phyloP scores from a whole-genome alignment of 768 basidiomycete genomes.

The Hypholoma fasciculare region DNA sequence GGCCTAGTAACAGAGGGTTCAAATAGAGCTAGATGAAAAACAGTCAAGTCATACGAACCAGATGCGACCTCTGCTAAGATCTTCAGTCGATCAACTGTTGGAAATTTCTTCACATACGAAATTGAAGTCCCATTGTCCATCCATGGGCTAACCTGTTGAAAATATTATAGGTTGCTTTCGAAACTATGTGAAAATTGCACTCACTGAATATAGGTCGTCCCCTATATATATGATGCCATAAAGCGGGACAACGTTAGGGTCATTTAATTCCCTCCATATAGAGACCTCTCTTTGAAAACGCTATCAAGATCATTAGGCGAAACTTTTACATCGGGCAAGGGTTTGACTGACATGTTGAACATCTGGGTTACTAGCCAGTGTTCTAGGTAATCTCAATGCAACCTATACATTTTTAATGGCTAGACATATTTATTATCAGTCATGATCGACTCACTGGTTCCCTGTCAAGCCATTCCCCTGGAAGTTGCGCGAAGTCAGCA shows the following conservation, averaged over 20 bases:
- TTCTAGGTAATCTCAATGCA: slow-evolving; percentile 37
- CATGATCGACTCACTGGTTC: slow-evolving; percentile 25
- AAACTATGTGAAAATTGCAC: neutral
- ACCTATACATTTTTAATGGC: slow-evolving; percentile 27
- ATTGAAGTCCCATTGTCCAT: slow-evolving; percentile 43
- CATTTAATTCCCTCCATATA: slow-evolving; percentile 41
- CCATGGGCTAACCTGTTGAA: slow-evolving; percentile 42
- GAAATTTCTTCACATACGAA: slow-evolving; percentile 30
- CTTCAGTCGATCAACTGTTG: slow-evolving; percentile 33
- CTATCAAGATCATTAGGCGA: slow-evolving; percentile 21
- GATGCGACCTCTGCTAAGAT: slow-evolving; percentile 38
- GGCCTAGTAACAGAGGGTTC: slow-evolving; percentile 22
- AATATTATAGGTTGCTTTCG: neutral
- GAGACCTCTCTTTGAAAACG: slow-evolving; percentile 42
- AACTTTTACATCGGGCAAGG: neutral
- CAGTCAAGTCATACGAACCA: slow-evolving; percentile 22
- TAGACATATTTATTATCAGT: neutral
- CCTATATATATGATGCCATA: slow-evolving; percentile 38
- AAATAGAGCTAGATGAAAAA: neutral
- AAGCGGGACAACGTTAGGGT: slow-evolving; percentile 37
- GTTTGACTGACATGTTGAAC: slow-evolving; percentile 30
- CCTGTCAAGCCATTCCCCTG: slow-evolving; percentile 43
- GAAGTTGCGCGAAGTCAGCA: neutral
- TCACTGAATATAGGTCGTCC: slow-evolving; percentile 32
- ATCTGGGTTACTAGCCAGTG: slow-evolving; percentile 30